Evolutionary conservation across 495 filamentous ascomycete species (phyloP).

Genomic region (Lasiosphaeriaceae sp.): DNA sequence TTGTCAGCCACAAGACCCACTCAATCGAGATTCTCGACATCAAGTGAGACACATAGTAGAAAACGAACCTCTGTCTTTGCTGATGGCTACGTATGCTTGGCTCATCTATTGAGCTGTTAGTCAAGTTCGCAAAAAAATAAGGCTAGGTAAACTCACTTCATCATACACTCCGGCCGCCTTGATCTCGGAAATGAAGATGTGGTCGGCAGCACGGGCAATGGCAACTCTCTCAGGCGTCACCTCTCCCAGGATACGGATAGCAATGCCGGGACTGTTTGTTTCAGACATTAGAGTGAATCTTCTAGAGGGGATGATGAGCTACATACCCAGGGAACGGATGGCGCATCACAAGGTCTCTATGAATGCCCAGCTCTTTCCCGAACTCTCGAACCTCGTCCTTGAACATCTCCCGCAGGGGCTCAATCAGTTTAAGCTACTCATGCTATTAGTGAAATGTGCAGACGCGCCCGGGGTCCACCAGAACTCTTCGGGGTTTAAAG

Average conservation of each 20-base stretch:
- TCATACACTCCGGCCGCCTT: constrained; percentile 77
- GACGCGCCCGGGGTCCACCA: constrained; percentile 18
- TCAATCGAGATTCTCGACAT: too few species aligned
- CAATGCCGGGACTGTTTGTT: constrained; percentile 67
- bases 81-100: constrained; percentile 71
- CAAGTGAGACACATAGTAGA: too few species aligned
- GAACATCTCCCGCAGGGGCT: constrained; percentile 72
- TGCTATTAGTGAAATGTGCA: constrained; percentile 32
- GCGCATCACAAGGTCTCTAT: constrained; percentile 72
- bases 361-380: constrained; percentile 71
- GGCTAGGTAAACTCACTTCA: neutral
- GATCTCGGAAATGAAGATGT: constrained; percentile 88
- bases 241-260: constrained; percentile 84
- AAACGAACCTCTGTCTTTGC: too few species aligned
- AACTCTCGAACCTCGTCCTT: constrained; percentile 82
- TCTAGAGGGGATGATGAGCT: neutral
- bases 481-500: too few species aligned
- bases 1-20: constrained; percentile 36
- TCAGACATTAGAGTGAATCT: constrained; percentile 24
- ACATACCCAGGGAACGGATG: constrained; percentile 67
- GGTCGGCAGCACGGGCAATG: constrained; percentile 79
- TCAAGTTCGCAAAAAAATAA: too few species aligned
- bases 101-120: constrained; percentile 29
- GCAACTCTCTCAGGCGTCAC: constrained; percentile 74
- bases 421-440: constrained; percentile 21